Evolutionary conservation across 345 rosid genomes (phyloP).

Genomic region (Linum usitatissimum): DNA sequence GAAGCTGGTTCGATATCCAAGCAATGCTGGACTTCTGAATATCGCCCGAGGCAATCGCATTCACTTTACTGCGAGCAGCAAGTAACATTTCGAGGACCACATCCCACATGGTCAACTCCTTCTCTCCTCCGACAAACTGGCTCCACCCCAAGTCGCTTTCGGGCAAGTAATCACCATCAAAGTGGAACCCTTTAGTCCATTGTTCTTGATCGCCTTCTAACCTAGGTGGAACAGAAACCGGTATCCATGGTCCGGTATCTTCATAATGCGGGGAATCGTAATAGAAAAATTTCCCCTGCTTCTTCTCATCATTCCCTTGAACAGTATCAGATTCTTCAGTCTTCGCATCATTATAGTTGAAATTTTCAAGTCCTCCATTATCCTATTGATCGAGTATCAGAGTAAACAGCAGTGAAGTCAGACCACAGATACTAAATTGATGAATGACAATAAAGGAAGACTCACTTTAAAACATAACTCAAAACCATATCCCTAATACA

Average conservation of each 20-base stretch:
- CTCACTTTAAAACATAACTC: background rate
- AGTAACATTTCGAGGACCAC: constrained; percentile 72
- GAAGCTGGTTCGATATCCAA: constrained; percentile 51
- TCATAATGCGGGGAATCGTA: constrained; percentile 70
- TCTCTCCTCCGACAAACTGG: constrained; percentile 44
- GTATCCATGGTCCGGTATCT: constrained; percentile 94
- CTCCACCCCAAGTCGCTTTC: constrained; percentile 89
- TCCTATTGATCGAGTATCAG: constrained; percentile 11
- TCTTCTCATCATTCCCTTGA: constrained; percentile 11
- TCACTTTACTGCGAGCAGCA: constrained; percentile 78
- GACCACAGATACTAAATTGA: too few relatives aligned
- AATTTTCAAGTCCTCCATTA: constrained; percentile 7
- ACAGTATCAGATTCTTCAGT: constrained; percentile 14
- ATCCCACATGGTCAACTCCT: constrained; percentile 95
- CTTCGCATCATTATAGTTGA: background rate
- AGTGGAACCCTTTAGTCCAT: constrained; percentile 48
- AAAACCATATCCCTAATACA: background rate
- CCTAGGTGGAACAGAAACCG: constrained; percentile 93
- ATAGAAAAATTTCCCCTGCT: constrained; percentile 60
- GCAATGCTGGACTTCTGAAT: constrained; percentile 37
- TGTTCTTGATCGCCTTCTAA: constrained; percentile 52
- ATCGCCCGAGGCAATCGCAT: constrained; percentile 57
- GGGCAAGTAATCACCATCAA: constrained; percentile 78
- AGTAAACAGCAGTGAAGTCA: background rate
- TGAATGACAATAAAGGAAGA: too few relatives aligned